phyloP scores from a whole-genome alignment of 1,139 yeast genomes.

The Candida sanyaensis region DNA sequence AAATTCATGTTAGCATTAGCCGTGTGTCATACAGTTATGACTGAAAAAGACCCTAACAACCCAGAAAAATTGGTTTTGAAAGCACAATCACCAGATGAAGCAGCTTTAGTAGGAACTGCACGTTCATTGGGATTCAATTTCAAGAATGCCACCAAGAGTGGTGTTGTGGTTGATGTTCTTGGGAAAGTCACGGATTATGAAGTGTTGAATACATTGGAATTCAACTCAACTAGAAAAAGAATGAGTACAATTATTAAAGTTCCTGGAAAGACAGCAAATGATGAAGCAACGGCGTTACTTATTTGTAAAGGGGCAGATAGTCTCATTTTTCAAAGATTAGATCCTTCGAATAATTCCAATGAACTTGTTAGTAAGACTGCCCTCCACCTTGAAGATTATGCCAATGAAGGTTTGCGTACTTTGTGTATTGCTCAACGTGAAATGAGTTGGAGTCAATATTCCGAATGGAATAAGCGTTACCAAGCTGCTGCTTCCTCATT shows the following conservation, averaged over 20 bases:
- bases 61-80: conserved; percentile 60
- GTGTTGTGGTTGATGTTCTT: conserved; percentile 69
- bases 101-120: conserved; percentile 92
- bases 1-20: conserved; percentile 88
- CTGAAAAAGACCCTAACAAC: conserved; percentile 63
- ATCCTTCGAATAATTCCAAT: conserved; percentile 33
- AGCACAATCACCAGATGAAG: conserved; percentile 99
- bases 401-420: conserved; percentile 96
- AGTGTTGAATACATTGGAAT: conserved; percentile 75
- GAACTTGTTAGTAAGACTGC: conserved; percentile 55
- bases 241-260: conserved; percentile 51
- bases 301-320: conserved; percentile 91
- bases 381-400: conserved; percentile 84
- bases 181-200: conserved; percentile 75
- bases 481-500: conserved; percentile 77
- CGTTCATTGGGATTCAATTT: conserved; percentile 89
- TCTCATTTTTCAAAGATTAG: conserved; percentile 76
- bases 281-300: conserved; percentile 40
- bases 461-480: conserved; percentile 68
- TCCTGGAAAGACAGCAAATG: conserved; percentile 31
- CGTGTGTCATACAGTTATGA: conserved; percentile 88
- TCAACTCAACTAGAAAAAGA: conserved; percentile 87
- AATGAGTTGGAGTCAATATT: conserved; percentile 59
- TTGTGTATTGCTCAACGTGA: conserved; percentile 88
- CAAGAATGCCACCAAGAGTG: conserved; percentile 70